Percentiles rank a stretch among this genome's conserved stretches.
These are phyloP conservation scores for Geotrichum ghanense DNA, from an alignment of 805 yeast species.

Conservation along the genomic window DNA sequence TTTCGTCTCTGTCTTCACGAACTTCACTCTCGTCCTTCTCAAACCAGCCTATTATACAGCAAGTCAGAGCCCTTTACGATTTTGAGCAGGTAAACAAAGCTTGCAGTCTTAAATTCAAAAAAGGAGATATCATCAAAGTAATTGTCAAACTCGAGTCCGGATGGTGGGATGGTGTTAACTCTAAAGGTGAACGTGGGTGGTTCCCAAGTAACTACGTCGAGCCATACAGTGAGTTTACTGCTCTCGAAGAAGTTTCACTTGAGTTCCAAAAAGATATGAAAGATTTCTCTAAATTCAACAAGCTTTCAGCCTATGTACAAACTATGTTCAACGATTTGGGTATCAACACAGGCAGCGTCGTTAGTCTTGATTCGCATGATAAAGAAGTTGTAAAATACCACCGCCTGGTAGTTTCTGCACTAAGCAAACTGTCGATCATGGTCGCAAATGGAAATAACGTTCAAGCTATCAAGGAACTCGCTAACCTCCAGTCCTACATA, in stretches of 20 bases:
- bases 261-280: constrained; percentile 41
- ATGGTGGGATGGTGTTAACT: constrained; percentile 83
- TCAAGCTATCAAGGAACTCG: neutral
- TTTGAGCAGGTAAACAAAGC: constrained; percentile 46
- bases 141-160: constrained; percentile 48
- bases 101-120: constrained; percentile 38
- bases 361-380: neutral
- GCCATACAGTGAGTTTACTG: constrained; percentile 55
- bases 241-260: constrained; percentile 38
- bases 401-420: neutral
- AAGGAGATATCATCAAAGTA: constrained; percentile 67
- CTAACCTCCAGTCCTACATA: neutral
- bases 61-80: constrained; percentile 48
- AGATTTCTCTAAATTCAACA: constrained; percentile 41
- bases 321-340: neutral
- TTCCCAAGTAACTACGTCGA: constrained; percentile 71
- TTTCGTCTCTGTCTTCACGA: neutral
- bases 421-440: neutral
- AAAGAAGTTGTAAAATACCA: neutral
- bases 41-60: constrained; percentile 28
- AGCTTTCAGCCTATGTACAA: constrained; percentile 15
- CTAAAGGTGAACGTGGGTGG: constrained; percentile 63
- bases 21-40: neutral
- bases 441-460: neutral
- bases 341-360: neutral